phyloP scores from a whole-genome alignment of 2,329 filamentous ascomycete species.

The Clonostachys sp. region DNA sequence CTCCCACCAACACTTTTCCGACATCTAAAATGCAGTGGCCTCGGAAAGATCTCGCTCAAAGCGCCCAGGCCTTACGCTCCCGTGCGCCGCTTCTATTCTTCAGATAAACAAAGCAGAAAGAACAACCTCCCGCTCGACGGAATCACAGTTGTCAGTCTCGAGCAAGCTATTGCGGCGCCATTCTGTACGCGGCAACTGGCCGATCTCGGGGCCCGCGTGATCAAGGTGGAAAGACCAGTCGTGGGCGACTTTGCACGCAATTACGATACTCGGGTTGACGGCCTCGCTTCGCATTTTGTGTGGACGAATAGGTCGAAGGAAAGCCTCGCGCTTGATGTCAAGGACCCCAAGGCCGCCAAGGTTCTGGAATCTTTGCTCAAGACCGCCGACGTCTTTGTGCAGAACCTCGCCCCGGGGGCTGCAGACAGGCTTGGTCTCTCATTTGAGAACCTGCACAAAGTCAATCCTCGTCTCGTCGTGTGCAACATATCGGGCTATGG shows the following conservation, averaged over 20 bases:
- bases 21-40: too few species aligned
- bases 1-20: neutral
- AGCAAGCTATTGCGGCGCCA: constrained; percentile 50
- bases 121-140: constrained; percentile 21
- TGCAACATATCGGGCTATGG: constrained; percentile 52
- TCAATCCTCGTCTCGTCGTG: constrained; percentile 41
- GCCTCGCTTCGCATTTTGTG: constrained; percentile 48
- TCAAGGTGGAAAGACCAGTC: constrained; percentile 47
- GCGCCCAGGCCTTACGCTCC: too few species aligned
- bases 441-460: constrained; percentile 30
- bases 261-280: constrained; percentile 44
- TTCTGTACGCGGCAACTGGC: constrained; percentile 50
- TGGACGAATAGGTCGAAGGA: constrained; percentile 52
- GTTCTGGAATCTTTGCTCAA: constrained; percentile 35
- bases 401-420: constrained; percentile 48
- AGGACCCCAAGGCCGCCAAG: constrained; percentile 32
- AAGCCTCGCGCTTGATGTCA: constrained; percentile 44
- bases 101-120: too few species aligned
- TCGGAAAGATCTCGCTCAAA: too few species aligned
- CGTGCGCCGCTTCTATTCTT: too few species aligned
- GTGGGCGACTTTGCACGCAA: constrained; percentile 47
- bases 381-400: constrained; percentile 45
- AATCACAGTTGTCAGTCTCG: constrained; percentile 45
- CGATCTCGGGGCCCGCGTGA: constrained; percentile 47
- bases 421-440: constrained; percentile 40